Evolutionary conservation across 2,329 filamentous ascomycete species (phyloP).

Genomic region (Zasmidium cellare): DNA sequence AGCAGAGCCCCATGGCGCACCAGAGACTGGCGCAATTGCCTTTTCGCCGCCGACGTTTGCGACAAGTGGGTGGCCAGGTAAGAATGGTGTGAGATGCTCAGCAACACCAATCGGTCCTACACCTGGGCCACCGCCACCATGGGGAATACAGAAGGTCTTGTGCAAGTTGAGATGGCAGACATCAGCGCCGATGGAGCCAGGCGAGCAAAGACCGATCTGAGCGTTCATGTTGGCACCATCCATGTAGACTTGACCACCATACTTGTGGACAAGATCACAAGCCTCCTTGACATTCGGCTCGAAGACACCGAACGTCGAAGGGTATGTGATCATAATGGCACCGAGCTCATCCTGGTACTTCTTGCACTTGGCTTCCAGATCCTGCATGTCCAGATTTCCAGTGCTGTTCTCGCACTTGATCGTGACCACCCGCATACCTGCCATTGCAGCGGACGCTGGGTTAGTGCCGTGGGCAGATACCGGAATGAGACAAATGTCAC

Average conservation of each 20-base stretch:
- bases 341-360: conserved; percentile 82
- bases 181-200: conserved; percentile 91
- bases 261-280: conserved; percentile 79
- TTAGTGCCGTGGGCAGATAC: conserved; percentile 96
- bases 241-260: conserved; percentile 97
- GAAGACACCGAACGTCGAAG: conserved; percentile 91
- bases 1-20: conserved; percentile 82
- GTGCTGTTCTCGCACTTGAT: conserved; percentile 87
- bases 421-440: conserved; percentile 88
- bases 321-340: conserved; percentile 96
- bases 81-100: conserved; percentile 71
- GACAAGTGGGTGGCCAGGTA: conserved; percentile 70
- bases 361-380: conserved; percentile 84
- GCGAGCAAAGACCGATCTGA: conserved; percentile 92
- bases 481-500: conserved; percentile 91
- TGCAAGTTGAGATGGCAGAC: conserved; percentile 97
- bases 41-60: conserved; percentile 55
- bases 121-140: conserved; percentile 90
- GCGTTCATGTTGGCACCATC: conserved; percentile 99
- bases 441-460: conserved; percentile 92
- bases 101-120: conserved; percentile 94
- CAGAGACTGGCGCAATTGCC: conserved; percentile 71
- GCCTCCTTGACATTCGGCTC: conserved; percentile 85
- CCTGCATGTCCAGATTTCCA: conserved; percentile 83
- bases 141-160: conserved; percentile 98